Evolutionary conservation across 352 stramenopile genomes (phyloP).

Genomic region (Achlya hypogyna): DNA sequence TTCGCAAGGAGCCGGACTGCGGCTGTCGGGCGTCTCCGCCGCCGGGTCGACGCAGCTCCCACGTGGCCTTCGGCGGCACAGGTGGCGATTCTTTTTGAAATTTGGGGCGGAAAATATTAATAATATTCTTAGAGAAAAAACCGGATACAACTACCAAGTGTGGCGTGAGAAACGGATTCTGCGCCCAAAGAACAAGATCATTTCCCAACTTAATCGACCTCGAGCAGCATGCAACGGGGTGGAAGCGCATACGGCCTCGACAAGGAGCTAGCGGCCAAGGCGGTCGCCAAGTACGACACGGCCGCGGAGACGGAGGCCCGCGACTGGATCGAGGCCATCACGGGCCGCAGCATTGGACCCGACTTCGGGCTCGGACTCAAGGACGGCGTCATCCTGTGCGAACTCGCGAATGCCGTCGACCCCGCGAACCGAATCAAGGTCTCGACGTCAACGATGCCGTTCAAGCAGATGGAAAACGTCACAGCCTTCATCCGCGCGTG

Average conservation of each 20-base stretch:
- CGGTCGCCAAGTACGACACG: slow-evolving; percentile 84
- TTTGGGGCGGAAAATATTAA: not conserved
- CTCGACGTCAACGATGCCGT: slow-evolving; percentile 78
- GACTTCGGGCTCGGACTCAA: slow-evolving; percentile 74
- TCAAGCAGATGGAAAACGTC: slow-evolving; percentile 91
- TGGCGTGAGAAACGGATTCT: too few relatives aligned
- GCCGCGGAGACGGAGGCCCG: slow-evolving; percentile 76
- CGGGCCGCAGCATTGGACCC: slow-evolving; percentile 53
- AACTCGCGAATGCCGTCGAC: slow-evolving; percentile 76
- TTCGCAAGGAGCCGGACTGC: not conserved
- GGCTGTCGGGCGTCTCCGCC: not conserved
- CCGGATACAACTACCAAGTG: not conserved
- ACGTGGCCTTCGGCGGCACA: not conserved
- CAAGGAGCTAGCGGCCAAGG: slow-evolving; percentile 76
- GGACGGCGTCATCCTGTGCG: slow-evolving; percentile 76
- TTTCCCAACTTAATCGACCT: not conserved
- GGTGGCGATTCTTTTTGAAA: not conserved
- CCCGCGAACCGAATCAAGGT: slow-evolving; percentile 58
- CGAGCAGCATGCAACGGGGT: slow-evolving; percentile 15
- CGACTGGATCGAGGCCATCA: slow-evolving; percentile 80
- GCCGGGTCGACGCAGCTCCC: not conserved
- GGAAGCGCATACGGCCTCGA: slow-evolving; percentile 83
- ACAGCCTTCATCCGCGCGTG: slow-evolving; percentile 76
- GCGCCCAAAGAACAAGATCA: too few relatives aligned
- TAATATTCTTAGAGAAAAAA: too few relatives aligned